Percentiles rank a stretch among this genome's conserved stretches.
These are phyloP conservation scores for Tetragonia tetragonoides DNA, from an alignment of 148 eudicot species.

Conservation along the genomic window DNA sequence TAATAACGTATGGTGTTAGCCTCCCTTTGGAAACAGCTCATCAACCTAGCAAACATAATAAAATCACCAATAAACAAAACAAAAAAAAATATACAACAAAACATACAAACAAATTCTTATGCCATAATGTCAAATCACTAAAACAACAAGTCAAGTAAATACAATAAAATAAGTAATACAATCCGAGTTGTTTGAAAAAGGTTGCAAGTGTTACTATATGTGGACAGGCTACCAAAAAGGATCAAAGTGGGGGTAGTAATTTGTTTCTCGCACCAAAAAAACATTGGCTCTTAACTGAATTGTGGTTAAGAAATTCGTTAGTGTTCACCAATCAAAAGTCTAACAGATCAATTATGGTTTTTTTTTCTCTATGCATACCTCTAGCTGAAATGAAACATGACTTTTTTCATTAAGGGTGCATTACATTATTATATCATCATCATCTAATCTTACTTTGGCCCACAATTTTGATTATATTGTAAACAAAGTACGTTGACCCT, in stretches of 20 bases:
- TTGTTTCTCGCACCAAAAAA: conserved; percentile 11
- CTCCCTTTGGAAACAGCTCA: too few relatives aligned
- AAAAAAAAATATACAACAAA: too few relatives aligned
- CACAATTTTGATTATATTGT: conserved; percentile 1
- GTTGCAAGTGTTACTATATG: background rate
- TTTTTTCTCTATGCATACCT: background rate
- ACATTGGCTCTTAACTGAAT: conserved; percentile 22
- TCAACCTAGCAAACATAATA: too few relatives aligned
- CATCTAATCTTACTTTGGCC: background rate
- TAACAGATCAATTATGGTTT: background rate
- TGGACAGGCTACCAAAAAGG: conserved; percentile 29
- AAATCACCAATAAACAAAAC: too few relatives aligned
- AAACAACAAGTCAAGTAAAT: background rate
- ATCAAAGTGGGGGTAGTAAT: conserved; percentile 1
- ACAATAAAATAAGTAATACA: background rate
- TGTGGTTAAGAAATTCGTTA: conserved; percentile 25
- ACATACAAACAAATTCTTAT: too few relatives aligned
- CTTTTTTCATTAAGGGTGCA: background rate
- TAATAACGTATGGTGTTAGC: too few relatives aligned
- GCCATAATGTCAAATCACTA: background rate
- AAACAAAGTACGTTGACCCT: conserved; percentile 6
- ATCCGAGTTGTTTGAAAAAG: conserved; percentile 19
- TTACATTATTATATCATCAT: background rate
- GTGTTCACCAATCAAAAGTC: conserved; percentile 17
- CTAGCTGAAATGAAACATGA: background rate